Conservation (phyloP, 2,329 filamentous ascomycete species). For the Alternaria triticimaculans region DNA sequence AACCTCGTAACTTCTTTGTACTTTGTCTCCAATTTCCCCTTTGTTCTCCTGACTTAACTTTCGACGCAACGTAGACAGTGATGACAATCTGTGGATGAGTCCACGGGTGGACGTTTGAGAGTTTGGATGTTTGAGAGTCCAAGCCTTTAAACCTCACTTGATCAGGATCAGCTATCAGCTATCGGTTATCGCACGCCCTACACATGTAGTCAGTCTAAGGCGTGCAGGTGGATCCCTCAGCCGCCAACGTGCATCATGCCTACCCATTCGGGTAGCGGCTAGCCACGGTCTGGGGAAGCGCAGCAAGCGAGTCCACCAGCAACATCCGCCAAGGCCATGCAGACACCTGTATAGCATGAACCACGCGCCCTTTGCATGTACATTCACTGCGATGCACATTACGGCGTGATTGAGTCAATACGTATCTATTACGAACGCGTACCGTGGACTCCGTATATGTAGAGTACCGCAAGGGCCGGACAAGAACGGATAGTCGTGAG, state of each 20-base stretch:
- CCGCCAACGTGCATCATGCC: conserved; percentile 25
- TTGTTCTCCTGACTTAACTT: neutral
- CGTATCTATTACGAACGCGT: neutral
- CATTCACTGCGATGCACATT: neutral
- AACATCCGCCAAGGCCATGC: conserved; percentile 13
- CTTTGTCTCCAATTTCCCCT: neutral
- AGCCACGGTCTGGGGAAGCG: conserved; percentile 39
- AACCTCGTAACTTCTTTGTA: neutral
- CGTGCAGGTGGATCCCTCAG: conserved; percentile 17
- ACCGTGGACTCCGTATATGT: neutral
- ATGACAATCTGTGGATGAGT: neutral
- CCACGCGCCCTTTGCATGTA: conserved; percentile 17
- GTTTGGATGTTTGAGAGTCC: neutral
- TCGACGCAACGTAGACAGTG: neutral
- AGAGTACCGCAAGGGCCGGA: neutral
- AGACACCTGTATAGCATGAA: neutral
- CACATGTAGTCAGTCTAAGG: conserved; percentile 26
- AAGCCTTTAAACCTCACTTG: conserved; percentile 6
- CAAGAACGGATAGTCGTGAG: neutral
- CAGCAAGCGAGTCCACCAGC: conserved; percentile 25
- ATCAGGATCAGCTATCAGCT: neutral
- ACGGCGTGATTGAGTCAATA: neutral
- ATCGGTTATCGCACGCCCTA: conserved; percentile 28
- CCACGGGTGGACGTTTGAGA: neutral
- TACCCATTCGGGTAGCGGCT: conserved; percentile 37